Percentiles rank a stretch among this genome's conserved stretches.
Evolutionary conservation across 306 rosid genomes (phyloP).

Genomic region (Trifolium pratense): DNA sequence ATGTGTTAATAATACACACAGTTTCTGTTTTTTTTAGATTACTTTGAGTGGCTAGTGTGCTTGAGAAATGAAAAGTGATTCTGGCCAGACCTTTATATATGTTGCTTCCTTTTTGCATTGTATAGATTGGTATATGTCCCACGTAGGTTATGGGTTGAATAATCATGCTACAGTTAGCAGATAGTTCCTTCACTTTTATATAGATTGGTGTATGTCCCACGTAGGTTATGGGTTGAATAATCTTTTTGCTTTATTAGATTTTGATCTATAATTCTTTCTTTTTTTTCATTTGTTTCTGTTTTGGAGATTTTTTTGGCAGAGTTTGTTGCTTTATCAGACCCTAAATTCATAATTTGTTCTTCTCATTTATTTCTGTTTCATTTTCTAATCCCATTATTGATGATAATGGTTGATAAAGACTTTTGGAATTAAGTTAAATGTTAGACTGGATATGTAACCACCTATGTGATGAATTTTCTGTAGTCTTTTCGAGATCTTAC

Average conservation of each 20-base stretch:
- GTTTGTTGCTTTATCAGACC: neutral
- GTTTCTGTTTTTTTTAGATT: neutral
- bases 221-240: no score
- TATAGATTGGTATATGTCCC: neutral
- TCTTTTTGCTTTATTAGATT: neutral
- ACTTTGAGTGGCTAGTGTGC: neutral
- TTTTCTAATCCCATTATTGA: neutral
- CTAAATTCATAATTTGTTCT: neutral
- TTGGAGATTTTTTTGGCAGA: neutral
- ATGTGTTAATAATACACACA: neutral
- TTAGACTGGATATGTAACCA: neutral
- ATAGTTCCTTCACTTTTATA: neutral
- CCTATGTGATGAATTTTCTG: neutral
- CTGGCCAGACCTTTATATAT: neutral
- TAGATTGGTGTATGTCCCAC: no score
- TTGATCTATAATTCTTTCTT: neutral
- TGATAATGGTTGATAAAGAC: neutral
- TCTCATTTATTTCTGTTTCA: neutral
- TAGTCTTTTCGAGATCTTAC: conserved; percentile 35
- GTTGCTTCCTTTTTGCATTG: neutral
- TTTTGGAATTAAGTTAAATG: neutral
- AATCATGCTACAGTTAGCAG: neutral
- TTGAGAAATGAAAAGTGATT: neutral
- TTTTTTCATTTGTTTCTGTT: neutral
- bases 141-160: neutral